Evolutionary conservation across 2,329 filamentous ascomycete genomes (phyloP).

Genomic region (Aspergillus brunneoviolaceus): DNA sequence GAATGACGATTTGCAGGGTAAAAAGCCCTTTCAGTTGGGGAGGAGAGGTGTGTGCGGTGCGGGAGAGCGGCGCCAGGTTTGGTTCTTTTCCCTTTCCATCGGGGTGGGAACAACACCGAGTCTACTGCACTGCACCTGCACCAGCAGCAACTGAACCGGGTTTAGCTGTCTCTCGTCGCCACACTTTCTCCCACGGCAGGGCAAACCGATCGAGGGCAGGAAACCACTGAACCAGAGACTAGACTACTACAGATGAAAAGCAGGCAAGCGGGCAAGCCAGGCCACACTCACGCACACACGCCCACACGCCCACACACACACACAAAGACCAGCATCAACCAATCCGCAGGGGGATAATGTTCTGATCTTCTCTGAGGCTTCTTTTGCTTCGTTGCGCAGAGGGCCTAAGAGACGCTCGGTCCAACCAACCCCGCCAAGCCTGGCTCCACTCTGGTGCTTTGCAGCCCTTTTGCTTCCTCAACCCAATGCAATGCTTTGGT

Average conservation of each 20-base stretch:
- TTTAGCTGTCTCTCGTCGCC: constrained; percentile 17
- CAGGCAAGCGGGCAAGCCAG: too few relatives aligned
- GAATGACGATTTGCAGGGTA: constrained; percentile 12
- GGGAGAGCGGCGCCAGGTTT: constrained; percentile 19
- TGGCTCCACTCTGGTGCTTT: constrained; percentile 18
- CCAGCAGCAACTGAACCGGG: constrained; percentile 5
- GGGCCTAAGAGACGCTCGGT: constrained; percentile 20
- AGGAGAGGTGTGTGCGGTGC: constrained; percentile 8
- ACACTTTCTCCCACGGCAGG: constrained; percentile 11
- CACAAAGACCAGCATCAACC: not conserved
- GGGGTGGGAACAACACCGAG: constrained; percentile 5
- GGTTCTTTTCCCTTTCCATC: constrained; percentile 5
- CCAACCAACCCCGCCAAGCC: constrained; percentile 24
- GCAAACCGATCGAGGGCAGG: not conserved
- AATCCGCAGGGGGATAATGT: constrained; percentile 7
- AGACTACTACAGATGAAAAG: not conserved
- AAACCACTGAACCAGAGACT: not conserved
- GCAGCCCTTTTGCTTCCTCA: constrained; percentile 11
- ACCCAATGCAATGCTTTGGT: constrained; percentile 22
- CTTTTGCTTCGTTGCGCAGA: constrained; percentile 22
- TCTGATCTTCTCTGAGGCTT: constrained; percentile 24
- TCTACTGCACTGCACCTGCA: not conserved
- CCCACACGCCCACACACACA: not conserved
- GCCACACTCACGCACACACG: not conserved
- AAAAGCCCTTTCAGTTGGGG: not conserved